Conservation (phyloP, 2,329 filamentous ascomycete species). For the Aphanocladium album region DNA sequence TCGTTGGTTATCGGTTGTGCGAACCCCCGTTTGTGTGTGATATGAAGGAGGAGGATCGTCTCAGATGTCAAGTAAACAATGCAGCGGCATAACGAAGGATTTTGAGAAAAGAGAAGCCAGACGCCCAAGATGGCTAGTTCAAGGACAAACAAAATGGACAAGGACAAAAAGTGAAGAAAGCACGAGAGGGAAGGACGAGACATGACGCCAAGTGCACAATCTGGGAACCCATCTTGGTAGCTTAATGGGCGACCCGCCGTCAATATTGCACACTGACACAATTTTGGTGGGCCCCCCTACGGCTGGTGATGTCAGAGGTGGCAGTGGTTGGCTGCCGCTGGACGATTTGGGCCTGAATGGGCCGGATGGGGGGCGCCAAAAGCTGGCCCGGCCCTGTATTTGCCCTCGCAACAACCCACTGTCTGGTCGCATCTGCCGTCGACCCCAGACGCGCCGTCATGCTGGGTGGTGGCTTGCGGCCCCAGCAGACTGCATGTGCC, state of each 20-base stretch:
- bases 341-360: neutral
- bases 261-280: neutral
- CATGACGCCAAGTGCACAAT: neutral
- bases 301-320: conserved; percentile 10
- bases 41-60: neutral
- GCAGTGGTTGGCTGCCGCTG: neutral
- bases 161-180: neutral
- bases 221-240: neutral
- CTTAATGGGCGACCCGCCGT: conserved; percentile 2
- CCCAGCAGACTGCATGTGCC: no score
- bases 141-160: neutral
- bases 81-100: neutral
- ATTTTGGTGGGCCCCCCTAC: conserved; percentile 9
- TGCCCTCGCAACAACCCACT: no score
- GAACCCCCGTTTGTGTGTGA: neutral
- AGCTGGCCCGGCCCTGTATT: no score
- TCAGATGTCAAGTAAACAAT: neutral
- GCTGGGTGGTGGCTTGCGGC: no score
- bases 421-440: no score
- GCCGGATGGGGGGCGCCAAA: no score
- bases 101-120: neutral
- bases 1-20: neutral
- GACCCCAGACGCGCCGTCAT: no score
- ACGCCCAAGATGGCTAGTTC: neutral
- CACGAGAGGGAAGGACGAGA: neutral